Evolutionary conservation across 495 filamentous ascomycete genomes (phyloP).

Genomic region (Parachaetomium inaequale): DNA sequence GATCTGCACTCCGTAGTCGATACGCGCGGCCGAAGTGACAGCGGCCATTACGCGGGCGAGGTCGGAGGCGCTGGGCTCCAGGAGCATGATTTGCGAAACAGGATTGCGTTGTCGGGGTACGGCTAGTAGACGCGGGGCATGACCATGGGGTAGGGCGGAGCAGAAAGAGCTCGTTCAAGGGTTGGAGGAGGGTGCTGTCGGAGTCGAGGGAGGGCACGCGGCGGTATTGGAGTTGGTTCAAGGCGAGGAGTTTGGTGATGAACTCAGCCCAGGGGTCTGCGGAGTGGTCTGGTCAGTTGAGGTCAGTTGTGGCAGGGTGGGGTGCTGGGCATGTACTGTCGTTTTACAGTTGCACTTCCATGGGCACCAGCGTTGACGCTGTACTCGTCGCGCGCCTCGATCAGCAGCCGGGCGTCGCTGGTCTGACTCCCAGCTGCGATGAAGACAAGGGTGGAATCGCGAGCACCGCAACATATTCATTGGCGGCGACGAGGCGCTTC

Average conservation of each 20-base stretch:
- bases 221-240: conserved; percentile 63
- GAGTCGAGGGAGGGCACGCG: conserved; percentile 69
- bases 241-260: conserved; percentile 67
- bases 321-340: conserved; percentile 34
- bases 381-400: conserved; percentile 58
- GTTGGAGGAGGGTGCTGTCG: conserved; percentile 59
- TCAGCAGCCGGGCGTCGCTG: conserved; percentile 55
- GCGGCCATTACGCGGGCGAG: conserved; percentile 51
- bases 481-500: too few relatives aligned
- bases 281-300: too few relatives aligned
- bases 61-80: conserved; percentile 57
- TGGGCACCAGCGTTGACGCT: conserved; percentile 58
- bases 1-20: conserved; percentile 69
- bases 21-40: conserved; percentile 37
- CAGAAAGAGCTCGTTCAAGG: conserved; percentile 72
- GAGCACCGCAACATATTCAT: too few relatives aligned
- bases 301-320: background rate
- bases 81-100: conserved; percentile 64
- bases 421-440: too few relatives aligned
- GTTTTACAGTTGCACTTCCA: conserved; percentile 51
- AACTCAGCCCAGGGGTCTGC: conserved; percentile 60
- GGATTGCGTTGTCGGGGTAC: conserved; percentile 47
- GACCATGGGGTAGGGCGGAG: conserved; percentile 56
- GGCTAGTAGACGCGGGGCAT: conserved; percentile 74
- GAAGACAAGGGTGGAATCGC: too few relatives aligned